phyloP scores from a whole-genome alignment of 768 basidiomycete genomes.

The Boletus rubropictus region DNA sequence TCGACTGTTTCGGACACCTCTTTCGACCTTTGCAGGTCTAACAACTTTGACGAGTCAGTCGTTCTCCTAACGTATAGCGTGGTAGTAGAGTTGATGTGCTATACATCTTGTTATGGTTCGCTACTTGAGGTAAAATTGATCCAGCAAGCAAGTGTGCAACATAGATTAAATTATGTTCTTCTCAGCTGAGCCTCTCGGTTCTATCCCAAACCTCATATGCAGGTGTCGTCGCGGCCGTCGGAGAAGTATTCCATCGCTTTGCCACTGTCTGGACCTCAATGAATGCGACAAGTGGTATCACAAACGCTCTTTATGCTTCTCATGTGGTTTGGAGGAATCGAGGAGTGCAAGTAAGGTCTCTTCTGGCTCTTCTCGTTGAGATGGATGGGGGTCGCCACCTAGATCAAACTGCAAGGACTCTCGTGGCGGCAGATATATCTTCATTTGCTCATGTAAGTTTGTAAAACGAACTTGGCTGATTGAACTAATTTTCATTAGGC shows the following conservation, averaged over 20 bases:
- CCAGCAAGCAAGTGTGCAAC: neutral
- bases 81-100: slow-evolving; percentile 54
- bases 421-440: slow-evolving; percentile 53
- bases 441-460: slow-evolving; percentile 54
- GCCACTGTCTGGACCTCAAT: slow-evolving; percentile 75
- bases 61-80: slow-evolving; percentile 54
- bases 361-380: slow-evolving; percentile 59
- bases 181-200: slow-evolving; percentile 47
- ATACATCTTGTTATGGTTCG: slow-evolving; percentile 58
- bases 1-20: neutral
- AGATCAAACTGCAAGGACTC: slow-evolving; percentile 48
- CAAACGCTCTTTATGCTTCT: slow-evolving; percentile 53
- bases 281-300: slow-evolving; percentile 52
- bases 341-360: slow-evolving; percentile 58
- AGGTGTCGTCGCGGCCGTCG: slow-evolving; percentile 52
- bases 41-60: slow-evolving; percentile 28
- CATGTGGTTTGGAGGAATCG: slow-evolving; percentile 59
- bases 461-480: neutral
- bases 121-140: slow-evolving; percentile 54
- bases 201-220: slow-evolving; percentile 48
- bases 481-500: slow-evolving; percentile 27
- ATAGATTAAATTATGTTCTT: slow-evolving; percentile 5
- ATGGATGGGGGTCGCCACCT: slow-evolving; percentile 60
- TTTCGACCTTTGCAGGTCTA: slow-evolving; percentile 18
- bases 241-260: slow-evolving; percentile 70